phyloP scores from a whole-genome alignment of 2,329 filamentous ascomycete genomes.

The Ceratocystis eucalypticola region DNA sequence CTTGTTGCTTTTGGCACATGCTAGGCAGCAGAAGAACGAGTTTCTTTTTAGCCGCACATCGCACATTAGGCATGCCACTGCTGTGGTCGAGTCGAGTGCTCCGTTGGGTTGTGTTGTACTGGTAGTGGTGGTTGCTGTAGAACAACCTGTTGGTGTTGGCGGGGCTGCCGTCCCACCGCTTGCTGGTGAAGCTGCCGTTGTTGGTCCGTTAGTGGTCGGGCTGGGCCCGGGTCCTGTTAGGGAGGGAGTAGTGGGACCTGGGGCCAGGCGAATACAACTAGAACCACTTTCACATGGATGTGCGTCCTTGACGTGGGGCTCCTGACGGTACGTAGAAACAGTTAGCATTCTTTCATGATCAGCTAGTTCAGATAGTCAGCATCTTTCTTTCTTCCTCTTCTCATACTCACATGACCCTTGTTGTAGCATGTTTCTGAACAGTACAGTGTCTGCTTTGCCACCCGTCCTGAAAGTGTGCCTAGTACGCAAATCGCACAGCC shows the following conservation, averaged over 20 bases:
- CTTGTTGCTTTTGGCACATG: conserved; percentile 19
- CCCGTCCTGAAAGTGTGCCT: conserved; percentile 29
- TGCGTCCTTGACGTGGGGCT: conserved; percentile 12
- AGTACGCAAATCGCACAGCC: conserved; percentile 36
- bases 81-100: conserved; percentile 13
- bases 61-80: conserved; percentile 18
- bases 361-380: too few species aligned
- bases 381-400: background rate
- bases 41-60: conserved; percentile 19
- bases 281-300: conserved; percentile 19
- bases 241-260: background rate
- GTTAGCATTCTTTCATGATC: background rate
- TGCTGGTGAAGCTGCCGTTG: background rate
- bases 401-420: conserved; percentile 30
- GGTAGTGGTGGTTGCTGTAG: background rate
- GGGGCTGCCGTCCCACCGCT: background rate
- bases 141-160: background rate
- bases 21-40: conserved; percentile 18
- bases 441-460: conserved; percentile 30
- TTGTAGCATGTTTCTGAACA: conserved; percentile 33
- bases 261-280: conserved; percentile 15
- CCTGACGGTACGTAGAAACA: background rate
- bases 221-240: background rate
- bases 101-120: background rate
- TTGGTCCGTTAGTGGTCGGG: background rate